A percentile compares a stretch with the other conserved stretches of the same genome.
These are phyloP conservation scores for Citrus australasica DNA, from an alignment of 345 rosid species.

Conservation along the genomic window DNA sequence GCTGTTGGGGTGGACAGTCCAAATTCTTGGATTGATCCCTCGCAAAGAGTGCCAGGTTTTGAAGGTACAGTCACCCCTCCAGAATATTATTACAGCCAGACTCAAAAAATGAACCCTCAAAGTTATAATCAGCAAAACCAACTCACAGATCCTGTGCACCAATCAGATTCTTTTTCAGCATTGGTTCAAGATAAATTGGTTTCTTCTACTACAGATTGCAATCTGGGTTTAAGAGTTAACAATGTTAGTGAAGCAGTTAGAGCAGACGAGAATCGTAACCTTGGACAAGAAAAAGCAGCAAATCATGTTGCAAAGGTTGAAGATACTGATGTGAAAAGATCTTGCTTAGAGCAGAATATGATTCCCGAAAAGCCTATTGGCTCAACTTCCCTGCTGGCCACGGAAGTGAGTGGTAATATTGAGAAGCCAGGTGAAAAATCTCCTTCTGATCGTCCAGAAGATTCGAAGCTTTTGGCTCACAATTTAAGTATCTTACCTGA, in stretches of 20 bases:
- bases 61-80: slow-evolving; percentile 42
- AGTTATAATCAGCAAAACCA: slow-evolving; percentile 32
- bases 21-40: slow-evolving; percentile 44
- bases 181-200: slow-evolving; percentile 19
- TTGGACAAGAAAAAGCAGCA: slow-evolving; percentile 34
- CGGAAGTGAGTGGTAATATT: slow-evolving; percentile 24
- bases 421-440: slow-evolving; percentile 33
- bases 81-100: slow-evolving; percentile 41
- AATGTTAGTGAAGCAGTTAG: slow-evolving; percentile 30
- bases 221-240: slow-evolving; percentile 17
- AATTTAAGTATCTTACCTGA: slow-evolving; percentile 57
- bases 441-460: slow-evolving; percentile 36
- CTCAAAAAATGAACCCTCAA: slow-evolving; percentile 26
- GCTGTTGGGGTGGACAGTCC: slow-evolving; percentile 47
- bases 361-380: slow-evolving; percentile 13
- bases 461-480: slow-evolving; percentile 41
- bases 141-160: slow-evolving; percentile 26
- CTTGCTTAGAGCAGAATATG: slow-evolving; percentile 22
- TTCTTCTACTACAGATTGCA: slow-evolving; percentile 6
- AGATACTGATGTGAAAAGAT: slow-evolving; percentile 17
- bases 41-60: slow-evolving; percentile 49
- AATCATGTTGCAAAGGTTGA: slow-evolving; percentile 25
- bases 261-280: slow-evolving; percentile 27
- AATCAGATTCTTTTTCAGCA: slow-evolving; percentile 28
- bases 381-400: slow-evolving; percentile 18